A percentile compares a stretch with the other conserved stretches of the same genome.
phyloP scores from a whole-genome alignment of 441 rosid species.

The Dalechampia spathulata region DNA sequence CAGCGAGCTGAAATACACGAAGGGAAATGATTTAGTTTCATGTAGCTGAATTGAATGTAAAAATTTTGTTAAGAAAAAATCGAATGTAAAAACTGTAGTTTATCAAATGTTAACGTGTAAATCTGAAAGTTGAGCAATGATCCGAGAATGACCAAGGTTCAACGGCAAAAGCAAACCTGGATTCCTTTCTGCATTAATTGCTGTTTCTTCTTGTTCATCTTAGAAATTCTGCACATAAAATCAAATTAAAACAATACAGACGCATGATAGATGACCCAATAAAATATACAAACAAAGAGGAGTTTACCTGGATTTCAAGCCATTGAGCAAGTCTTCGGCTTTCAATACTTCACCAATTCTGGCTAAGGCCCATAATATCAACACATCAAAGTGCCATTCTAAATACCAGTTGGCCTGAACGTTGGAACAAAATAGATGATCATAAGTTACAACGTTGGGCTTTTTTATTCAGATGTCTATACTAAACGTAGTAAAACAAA shows the following conservation, averaged over 20 bases:
- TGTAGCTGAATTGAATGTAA: too few species aligned
- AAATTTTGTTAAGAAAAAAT: too few species aligned
- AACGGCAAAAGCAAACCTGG: slow-evolving; percentile 35
- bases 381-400: slow-evolving; percentile 81
- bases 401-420: slow-evolving; percentile 61
- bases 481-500: not conserved
- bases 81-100: too few species aligned
- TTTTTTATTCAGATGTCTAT: not conserved
- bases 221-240: slow-evolving; percentile 31
- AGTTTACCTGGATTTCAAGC: slow-evolving; percentile 59
- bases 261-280: not conserved
- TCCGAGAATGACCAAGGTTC: slow-evolving; percentile 10
- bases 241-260: slow-evolving; percentile 5
- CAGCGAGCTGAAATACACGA: slow-evolving; percentile 52
- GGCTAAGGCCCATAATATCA: slow-evolving; percentile 75
- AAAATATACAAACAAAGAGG: slow-evolving; percentile 3
- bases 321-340: slow-evolving; percentile 60
- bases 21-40: too few species aligned
- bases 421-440: slow-evolving; percentile 6
- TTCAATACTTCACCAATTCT: slow-evolving; percentile 45
- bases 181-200: slow-evolving; percentile 57
- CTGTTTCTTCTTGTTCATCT: slow-evolving; percentile 71
- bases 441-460: not conserved
- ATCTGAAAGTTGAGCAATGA: not conserved
- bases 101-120: too few species aligned